Percentiles rank a stretch among this genome's conserved stretches.
Evolutionary conservation across 805 yeast genomes (phyloP).

Genomic region (Lachancea meyersii): DNA sequence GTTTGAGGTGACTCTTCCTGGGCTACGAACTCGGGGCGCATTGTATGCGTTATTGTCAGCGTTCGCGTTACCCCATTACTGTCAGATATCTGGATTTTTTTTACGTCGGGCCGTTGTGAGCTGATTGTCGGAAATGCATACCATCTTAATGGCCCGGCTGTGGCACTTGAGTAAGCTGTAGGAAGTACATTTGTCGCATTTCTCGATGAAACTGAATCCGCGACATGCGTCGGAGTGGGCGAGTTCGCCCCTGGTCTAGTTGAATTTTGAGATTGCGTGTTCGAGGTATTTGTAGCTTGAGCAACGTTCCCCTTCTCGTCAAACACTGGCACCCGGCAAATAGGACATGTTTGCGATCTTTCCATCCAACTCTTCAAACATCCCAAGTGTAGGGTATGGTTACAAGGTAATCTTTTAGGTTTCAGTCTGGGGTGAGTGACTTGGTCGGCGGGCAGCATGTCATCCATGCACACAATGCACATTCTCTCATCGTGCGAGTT

Average conservation of each 20-base stretch:
- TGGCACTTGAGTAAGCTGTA: not conserved
- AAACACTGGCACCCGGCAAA: constrained; percentile 72
- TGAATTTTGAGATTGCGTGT: not conserved
- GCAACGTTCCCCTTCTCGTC: constrained; percentile 28
- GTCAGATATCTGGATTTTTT: constrained; percentile 1
- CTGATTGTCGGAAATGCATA: constrained; percentile 15
- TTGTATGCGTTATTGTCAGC: not conserved
- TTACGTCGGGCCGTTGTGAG: not conserved
- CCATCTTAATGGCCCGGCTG: constrained; percentile 9
- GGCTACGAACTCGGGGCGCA: not conserved
- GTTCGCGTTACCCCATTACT: not conserved
- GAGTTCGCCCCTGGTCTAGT: not conserved
- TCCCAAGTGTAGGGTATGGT: constrained; percentile 82
- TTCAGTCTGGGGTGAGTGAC: constrained; percentile 37
- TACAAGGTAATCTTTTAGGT: constrained; percentile 78
- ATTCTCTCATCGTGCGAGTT: constrained; percentile 52
- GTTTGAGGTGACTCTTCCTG: not conserved
- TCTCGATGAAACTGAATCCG: not conserved
- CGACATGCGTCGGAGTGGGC: not conserved
- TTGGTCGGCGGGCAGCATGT: constrained; percentile 47
- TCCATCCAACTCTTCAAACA: constrained; percentile 92
- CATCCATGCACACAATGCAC: constrained; percentile 90
- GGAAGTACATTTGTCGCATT: not conserved
- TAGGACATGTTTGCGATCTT: constrained; percentile 88
- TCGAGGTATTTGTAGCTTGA: not conserved